phyloP scores from a whole-genome alignment of 345 rosid genomes.

The Lumnitzera racemosa region DNA sequence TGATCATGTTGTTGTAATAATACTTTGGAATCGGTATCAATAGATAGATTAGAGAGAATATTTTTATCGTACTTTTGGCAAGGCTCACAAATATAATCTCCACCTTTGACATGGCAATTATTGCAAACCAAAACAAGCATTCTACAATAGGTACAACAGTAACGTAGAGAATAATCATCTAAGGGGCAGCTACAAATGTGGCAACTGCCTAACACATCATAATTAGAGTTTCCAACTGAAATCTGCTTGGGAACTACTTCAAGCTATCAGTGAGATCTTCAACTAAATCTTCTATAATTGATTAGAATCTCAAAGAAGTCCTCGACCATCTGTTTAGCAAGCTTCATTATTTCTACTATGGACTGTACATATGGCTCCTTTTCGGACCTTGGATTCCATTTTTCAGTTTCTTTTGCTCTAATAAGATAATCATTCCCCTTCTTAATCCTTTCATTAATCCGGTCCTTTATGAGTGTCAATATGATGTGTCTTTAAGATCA shows the following conservation, averaged over 20 bases:
- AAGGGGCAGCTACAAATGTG: constrained; percentile 59
- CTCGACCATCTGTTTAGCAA: too few relatives aligned
- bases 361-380: too few relatives aligned
- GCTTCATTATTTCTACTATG: too few relatives aligned
- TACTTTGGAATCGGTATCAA: constrained; percentile 14
- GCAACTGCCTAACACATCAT: constrained; percentile 55
- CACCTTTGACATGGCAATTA: constrained; percentile 48
- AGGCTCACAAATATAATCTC: constrained; percentile 61
- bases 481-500: too few relatives aligned
- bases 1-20: constrained; percentile 7
- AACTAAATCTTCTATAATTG: too few relatives aligned
- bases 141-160: constrained; percentile 69
- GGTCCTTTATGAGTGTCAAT: too few relatives aligned
- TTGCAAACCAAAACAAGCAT: constrained; percentile 93
- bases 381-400: too few relatives aligned
- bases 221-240: constrained; percentile 74
- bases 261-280: too few relatives aligned
- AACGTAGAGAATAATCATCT: constrained; percentile 80
- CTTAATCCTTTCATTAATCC: too few relatives aligned
- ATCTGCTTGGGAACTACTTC: constrained; percentile 19
- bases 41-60: constrained; percentile 7
- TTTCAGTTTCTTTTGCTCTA: too few relatives aligned
- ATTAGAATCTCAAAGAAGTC: too few relatives aligned
- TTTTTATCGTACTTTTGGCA: constrained; percentile 63
- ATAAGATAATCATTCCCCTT: too few relatives aligned